Conservation (phyloP, 1,284 basidiomycete genomes). For the Ustanciosporium gigantosporum region DNA sequence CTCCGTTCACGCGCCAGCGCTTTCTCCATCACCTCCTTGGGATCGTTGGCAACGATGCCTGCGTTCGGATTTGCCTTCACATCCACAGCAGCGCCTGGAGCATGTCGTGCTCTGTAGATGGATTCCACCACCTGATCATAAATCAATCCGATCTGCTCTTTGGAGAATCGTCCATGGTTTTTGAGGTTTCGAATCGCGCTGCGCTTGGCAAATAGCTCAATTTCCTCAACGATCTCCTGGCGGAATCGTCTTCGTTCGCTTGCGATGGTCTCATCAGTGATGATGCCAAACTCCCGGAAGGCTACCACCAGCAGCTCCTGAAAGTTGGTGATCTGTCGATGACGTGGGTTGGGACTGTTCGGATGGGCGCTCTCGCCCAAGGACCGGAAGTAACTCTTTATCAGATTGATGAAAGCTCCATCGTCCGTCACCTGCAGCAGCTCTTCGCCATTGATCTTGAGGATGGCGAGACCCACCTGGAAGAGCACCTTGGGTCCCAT, state of each 20-base stretch:
- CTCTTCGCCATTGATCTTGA: constrained; percentile 96
- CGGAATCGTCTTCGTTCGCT: constrained; percentile 84
- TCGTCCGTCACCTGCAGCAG: constrained; percentile 95
- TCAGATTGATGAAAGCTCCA: constrained; percentile 80
- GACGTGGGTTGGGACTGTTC: constrained; percentile 80
- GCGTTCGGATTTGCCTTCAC: constrained; percentile 27
- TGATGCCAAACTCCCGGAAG: constrained; percentile 84
- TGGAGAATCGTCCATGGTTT: constrained; percentile 78
- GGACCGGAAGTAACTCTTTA: constrained; percentile 80
- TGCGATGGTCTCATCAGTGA: constrained; percentile 92
- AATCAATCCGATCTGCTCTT: constrained; percentile 72
- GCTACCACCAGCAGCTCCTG: constrained; percentile 74
- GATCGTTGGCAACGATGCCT: constrained; percentile 35
- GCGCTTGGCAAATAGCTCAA: constrained; percentile 95
- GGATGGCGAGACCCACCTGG: constrained; percentile 89
- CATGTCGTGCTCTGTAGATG: constrained; percentile 57
- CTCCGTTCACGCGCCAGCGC: constrained; percentile 24
- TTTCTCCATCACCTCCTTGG: constrained; percentile 39
- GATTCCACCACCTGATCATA: constrained; percentile 60
- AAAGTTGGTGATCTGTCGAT: constrained; percentile 94
- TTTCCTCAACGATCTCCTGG: constrained; percentile 86
- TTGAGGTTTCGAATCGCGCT: constrained; percentile 86
- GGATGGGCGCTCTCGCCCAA: constrained; percentile 95
- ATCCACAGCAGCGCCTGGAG: constrained; percentile 27
- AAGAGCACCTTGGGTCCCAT: constrained; percentile 99